Conservation (phyloP, 768 basidiomycete genomes). For the Mycena metata region DNA sequence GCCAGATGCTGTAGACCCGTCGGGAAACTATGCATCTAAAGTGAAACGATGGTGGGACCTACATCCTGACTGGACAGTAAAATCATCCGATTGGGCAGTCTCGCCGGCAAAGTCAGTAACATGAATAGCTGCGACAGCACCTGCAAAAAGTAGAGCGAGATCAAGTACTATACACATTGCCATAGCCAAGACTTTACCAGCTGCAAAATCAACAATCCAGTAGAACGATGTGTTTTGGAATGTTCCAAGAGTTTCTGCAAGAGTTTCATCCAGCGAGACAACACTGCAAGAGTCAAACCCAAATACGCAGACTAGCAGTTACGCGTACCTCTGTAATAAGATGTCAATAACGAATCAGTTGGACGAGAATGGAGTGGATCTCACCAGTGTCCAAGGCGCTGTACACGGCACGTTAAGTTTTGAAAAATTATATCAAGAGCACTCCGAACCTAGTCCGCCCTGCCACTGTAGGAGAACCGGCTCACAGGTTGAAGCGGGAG, state of each 20-base stretch:
- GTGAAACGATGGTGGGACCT: not conserved
- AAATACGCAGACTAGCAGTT: not conserved
- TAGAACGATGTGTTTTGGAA: not conserved
- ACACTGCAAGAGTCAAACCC: conserved; percentile 2
- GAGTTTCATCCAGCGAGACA: not conserved
- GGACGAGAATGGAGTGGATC: not conserved
- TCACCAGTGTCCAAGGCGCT: conserved; percentile 27
- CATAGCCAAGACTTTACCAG: conserved; percentile 4
- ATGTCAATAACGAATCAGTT: not conserved
- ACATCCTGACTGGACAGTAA: conserved; percentile 25
- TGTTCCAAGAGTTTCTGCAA: not conserved
- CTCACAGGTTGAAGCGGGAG: conserved; percentile 21
- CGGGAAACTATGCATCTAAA: not conserved
- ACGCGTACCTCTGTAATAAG: conserved; percentile 6
- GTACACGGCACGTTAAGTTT: not conserved
- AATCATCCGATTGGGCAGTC: not conserved
- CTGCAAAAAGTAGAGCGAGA: not conserved
- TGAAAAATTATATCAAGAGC: not conserved
- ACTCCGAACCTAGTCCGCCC: conserved; percentile 21
- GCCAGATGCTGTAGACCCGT: not conserved
- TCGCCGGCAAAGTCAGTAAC: conserved; percentile 17
- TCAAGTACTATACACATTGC: too few relatives aligned
- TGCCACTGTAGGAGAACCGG: conserved; percentile 32
- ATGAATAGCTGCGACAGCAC: conserved; percentile 5
- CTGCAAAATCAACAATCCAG: conserved; percentile 19